phyloP scores from a whole-genome alignment of 2,329 filamentous ascomycete genomes.

The Fusarium sp. region DNA sequence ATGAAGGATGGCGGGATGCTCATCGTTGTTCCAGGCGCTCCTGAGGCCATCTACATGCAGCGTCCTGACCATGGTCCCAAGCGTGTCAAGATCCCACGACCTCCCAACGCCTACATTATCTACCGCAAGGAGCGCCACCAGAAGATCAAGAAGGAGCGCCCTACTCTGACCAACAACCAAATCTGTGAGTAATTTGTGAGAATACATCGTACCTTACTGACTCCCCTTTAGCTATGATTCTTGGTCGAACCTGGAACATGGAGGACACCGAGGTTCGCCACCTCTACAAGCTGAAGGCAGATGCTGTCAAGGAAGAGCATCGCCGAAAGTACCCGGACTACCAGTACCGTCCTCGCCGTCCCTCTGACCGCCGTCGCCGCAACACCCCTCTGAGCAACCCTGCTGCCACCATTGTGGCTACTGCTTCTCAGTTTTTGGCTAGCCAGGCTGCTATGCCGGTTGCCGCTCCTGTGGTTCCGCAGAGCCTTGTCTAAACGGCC shows the following conservation, averaged over 20 bases:
- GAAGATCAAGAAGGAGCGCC: constrained; percentile 51
- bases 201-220: background rate
- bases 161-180: constrained; percentile 57
- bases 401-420: background rate
- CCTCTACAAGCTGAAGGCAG: constrained; percentile 51
- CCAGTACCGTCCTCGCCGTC: constrained; percentile 53
- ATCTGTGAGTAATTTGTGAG: constrained; percentile 54
- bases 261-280: constrained; percentile 49
- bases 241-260: constrained; percentile 54
- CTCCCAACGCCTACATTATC: constrained; percentile 59
- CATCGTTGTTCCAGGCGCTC: constrained; percentile 21
- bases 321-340: constrained; percentile 53
- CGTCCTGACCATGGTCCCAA: background rate
- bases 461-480: background rate
- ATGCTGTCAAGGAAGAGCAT: constrained; percentile 50
- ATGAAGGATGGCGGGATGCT: constrained; percentile 41
- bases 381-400: background rate
- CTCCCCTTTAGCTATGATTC: constrained; percentile 53
- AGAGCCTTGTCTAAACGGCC: background rate
- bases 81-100: constrained; percentile 51
- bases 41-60: constrained; percentile 39
- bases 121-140: constrained; percentile 57
- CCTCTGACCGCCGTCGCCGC: constrained; percentile 27
- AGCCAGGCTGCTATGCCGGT: background rate
- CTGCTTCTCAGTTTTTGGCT: no score